Percentiles rank a stretch among this genome's conserved stretches.
These are phyloP conservation scores for Tephrocybe sp. DNA, from an alignment of 768 basidiomycete genomes.

Conservation along the genomic window DNA sequence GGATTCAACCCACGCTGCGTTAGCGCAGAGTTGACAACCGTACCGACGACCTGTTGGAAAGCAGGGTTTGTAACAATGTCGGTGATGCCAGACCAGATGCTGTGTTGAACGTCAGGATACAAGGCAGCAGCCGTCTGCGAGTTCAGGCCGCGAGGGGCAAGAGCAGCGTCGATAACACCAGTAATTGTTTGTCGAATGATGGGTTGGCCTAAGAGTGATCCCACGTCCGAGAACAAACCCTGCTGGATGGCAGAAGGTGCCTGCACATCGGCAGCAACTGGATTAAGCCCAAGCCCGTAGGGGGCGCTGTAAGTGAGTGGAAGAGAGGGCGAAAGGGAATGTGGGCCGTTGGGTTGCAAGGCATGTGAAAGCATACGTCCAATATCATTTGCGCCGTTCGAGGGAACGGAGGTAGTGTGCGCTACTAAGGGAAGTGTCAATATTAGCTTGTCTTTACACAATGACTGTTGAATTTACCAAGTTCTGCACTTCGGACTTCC, in stretches of 20 bases:
- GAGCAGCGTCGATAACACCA: background rate
- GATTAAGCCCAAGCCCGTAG: background rate
- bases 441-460: too few species aligned
- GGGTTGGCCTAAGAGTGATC: background rate
- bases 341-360: background rate
- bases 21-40: background rate
- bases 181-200: background rate
- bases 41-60: constrained; percentile 2
- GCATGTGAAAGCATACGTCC: background rate
- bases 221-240: background rate
- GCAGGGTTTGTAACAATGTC: constrained; percentile 1
- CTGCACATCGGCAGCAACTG: background rate
- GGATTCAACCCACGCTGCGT: constrained; percentile 1
- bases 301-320: background rate
- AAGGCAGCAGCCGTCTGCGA: background rate
- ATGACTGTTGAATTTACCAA: background rate
- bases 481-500: constrained; percentile 1
- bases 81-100: constrained; percentile 4
- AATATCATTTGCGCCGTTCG: background rate
- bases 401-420: background rate
- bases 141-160: constrained; percentile 1
- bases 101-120: constrained; percentile 1
- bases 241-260: background rate
- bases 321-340: background rate
- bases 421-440: background rate